These are phyloP conservation scores for Paramarasmius palmivorus DNA, from an alignment of 1,284 basidiomycete genomes.

Conservation along the genomic window DNA sequence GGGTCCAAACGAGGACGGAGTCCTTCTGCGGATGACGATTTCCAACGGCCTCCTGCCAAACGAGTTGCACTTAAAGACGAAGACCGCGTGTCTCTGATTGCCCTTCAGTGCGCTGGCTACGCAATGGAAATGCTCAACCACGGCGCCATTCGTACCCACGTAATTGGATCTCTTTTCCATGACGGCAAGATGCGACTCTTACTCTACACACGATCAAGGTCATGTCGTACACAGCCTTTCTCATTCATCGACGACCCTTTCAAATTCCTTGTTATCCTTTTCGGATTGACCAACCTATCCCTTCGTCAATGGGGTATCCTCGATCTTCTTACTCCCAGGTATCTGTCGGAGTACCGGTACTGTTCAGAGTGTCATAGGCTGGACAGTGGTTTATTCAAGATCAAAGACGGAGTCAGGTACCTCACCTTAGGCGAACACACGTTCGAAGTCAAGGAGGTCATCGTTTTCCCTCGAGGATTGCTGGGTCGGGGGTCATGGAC, in stretches of 20 bases:
- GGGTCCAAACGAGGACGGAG: no score
- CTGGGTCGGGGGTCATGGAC: neutral
- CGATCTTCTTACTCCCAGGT: neutral
- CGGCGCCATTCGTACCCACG: slow-evolving; percentile 18
- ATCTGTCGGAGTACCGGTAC: neutral
- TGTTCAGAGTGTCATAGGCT: neutral
- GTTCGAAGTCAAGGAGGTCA: neutral
- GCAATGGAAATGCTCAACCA: slow-evolving; percentile 18
- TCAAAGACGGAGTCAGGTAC: neutral
- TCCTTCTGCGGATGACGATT: no score
- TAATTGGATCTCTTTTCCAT: slow-evolving; percentile 13
- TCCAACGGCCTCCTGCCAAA: no score
- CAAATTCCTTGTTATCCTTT: neutral
- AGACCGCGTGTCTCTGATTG: no score
- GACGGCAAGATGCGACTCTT: slow-evolving; percentile 12
- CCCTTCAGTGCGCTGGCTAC: slow-evolving; percentile 18
- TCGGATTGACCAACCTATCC: neutral
- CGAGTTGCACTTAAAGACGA: no score
- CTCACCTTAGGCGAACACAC: neutral
- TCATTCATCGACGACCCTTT: slow-evolving; percentile 8
- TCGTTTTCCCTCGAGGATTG: neutral
- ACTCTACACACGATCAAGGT: slow-evolving; percentile 15
- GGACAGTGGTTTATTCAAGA: no score
- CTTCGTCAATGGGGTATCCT: neutral
- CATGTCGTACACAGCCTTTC: slow-evolving; percentile 13